A percentile compares a stretch with the other conserved stretches of the same genome.
Evolutionary conservation across 768 basidiomycete genomes (phyloP).

Genomic region (Grammothele lineata): DNA sequence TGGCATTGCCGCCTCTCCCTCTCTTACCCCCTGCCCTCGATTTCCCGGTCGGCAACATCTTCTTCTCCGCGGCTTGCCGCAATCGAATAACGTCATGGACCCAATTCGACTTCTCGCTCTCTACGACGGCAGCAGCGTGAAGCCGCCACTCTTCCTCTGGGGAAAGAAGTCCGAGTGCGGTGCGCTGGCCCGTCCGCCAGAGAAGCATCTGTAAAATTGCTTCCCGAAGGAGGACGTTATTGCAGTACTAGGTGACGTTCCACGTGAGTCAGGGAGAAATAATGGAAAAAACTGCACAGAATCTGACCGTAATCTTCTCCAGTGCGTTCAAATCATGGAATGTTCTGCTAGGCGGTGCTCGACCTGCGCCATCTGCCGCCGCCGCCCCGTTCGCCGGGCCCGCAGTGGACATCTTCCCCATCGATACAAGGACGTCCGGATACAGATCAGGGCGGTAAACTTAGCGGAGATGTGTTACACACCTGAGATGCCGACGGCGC

Average conservation of each 20-base stretch:
- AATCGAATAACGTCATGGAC: conserved; percentile 54
- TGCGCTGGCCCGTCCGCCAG: conserved; percentile 63
- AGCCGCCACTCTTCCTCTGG: conserved; percentile 52
- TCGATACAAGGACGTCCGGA: no score
- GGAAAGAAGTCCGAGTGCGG: conserved; percentile 43
- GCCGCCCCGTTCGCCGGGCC: no score
- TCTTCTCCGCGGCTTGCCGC: conserved; percentile 25
- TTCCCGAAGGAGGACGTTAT: conserved; percentile 69
- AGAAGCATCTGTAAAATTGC: conserved; percentile 68
- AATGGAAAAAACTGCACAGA: neutral
- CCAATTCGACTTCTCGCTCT: conserved; percentile 60
- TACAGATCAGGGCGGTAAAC: no score
- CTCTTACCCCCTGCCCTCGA: neutral
- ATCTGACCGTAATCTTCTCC: conserved; percentile 17
- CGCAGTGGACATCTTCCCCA: no score
- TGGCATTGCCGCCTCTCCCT: conserved; percentile 5
- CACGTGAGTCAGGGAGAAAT: neutral
- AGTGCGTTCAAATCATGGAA: conserved; percentile 15
- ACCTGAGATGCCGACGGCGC: no score
- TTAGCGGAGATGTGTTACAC: no score
- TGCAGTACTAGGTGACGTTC: conserved; percentile 55
- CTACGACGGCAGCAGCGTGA: conserved; percentile 42
- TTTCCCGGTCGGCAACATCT: conserved; percentile 12
- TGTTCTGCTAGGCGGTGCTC: conserved; percentile 3
- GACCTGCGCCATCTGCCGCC: neutral